Percentiles rank a stretch among this genome's conserved stretches.
phyloP scores from a whole-genome alignment of 345 rosid genomes.

The Acer saccharum region DNA sequence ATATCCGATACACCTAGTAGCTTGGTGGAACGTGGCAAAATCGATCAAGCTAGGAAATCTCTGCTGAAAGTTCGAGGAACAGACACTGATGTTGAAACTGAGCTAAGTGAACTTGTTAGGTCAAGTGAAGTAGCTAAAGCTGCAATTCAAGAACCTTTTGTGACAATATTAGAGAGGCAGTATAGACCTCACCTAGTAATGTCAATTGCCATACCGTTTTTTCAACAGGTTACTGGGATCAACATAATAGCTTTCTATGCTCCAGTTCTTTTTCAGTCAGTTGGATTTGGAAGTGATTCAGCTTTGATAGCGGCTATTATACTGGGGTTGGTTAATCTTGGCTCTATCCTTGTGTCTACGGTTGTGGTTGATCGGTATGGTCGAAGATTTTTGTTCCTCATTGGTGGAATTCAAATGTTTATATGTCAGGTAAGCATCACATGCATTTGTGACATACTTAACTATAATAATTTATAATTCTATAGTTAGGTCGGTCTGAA shows the following conservation, averaged over 20 bases:
- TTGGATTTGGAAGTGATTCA: conserved; percentile 70
- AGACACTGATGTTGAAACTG: conserved; percentile 45
- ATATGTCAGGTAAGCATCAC: conserved; percentile 54
- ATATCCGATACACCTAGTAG: conserved; percentile 78
- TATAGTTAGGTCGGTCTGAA: no score
- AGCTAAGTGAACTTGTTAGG: conserved; percentile 56
- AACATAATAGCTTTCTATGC: conserved; percentile 83
- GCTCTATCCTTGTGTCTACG: conserved; percentile 58
- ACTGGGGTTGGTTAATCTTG: conserved; percentile 70
- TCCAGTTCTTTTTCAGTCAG: conserved; percentile 71
- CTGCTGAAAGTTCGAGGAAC: conserved; percentile 52
- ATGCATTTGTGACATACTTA: no score
- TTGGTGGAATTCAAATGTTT: conserved; percentile 70
- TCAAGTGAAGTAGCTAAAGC: conserved; percentile 48
- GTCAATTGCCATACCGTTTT: conserved; percentile 69
- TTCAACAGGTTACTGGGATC: conserved; percentile 81
- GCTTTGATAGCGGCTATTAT: conserved; percentile 67
- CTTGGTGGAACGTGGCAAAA: conserved; percentile 66
- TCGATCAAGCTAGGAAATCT: conserved; percentile 51
- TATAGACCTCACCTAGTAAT: conserved; percentile 75
- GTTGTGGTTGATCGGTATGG: conserved; percentile 71
- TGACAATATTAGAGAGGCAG: conserved; percentile 60
- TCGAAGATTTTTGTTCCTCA: conserved; percentile 66
- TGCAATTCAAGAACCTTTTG: conserved; percentile 50
- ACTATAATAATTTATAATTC: no score